Percentiles rank a stretch among this genome's conserved stretches.
Evolutionary conservation across 2,329 filamentous ascomycete species (phyloP).

Genomic region (Aspergillus bombycis): DNA sequence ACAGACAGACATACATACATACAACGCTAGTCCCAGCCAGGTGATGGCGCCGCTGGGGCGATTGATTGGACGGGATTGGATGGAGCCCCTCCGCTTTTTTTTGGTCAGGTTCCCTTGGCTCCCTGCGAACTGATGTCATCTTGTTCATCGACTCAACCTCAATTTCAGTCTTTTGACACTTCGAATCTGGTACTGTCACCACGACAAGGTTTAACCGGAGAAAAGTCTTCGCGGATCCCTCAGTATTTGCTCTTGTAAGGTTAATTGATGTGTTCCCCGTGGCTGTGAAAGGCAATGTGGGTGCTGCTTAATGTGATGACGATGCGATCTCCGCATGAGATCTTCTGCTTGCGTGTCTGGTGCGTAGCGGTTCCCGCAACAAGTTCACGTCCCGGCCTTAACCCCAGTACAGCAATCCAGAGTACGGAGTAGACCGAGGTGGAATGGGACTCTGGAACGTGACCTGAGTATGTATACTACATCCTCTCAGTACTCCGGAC

Average conservation of each 20-base stretch:
- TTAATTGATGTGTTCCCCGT: not conserved
- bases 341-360: constrained; percentile 2
- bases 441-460: not conserved
- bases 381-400: not conserved
- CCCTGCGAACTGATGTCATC: constrained; percentile 5
- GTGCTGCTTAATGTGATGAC: not conserved
- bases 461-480: not conserved
- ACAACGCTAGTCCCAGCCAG: not conserved
- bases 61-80: not conserved
- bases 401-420: not conserved
- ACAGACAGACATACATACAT: not conserved
- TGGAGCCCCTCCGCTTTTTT: constrained; percentile 4
- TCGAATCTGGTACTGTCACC: not conserved
- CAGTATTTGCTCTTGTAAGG: not conserved
- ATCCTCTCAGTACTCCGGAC: too few species aligned
- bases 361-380: not conserved
- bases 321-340: not conserved
- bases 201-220: not conserved
- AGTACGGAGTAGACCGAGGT: too few species aligned
- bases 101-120: not conserved
- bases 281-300: not conserved
- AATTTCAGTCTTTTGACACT: not conserved
- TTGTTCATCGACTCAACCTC: not conserved
- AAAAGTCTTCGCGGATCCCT: not conserved
- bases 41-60: not conserved